These are phyloP conservation scores for Populus trichocarpa DNA, from an alignment of 441 rosid genomes.

Conservation along the genomic window DNA sequence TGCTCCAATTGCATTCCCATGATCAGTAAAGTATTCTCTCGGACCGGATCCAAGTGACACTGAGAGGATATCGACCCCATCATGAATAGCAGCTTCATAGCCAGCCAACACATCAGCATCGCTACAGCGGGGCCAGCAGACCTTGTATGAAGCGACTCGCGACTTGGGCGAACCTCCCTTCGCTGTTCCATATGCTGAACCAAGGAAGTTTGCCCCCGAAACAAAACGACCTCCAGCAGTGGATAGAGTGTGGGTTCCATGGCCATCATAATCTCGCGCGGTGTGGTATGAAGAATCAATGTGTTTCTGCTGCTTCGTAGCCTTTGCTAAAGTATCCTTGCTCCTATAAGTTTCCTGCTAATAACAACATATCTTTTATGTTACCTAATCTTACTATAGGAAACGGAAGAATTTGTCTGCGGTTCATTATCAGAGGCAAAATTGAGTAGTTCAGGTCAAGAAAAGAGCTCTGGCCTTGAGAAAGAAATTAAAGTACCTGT, in stretches of 20 bases:
- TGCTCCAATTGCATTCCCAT: constrained; percentile 54
- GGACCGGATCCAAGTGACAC: constrained; percentile 48
- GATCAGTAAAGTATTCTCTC: constrained; percentile 33
- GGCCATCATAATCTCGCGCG: constrained; percentile 57
- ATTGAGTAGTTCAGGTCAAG: too few species aligned
- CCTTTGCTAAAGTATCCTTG: constrained; percentile 65
- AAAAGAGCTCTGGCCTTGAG: too few species aligned
- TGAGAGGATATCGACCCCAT: constrained; percentile 62
- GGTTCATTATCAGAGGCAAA: too few species aligned
- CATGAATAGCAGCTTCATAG: constrained; percentile 54
- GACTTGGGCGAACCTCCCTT: constrained; percentile 71
- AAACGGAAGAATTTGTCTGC: too few species aligned
- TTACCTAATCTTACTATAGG: too few species aligned
- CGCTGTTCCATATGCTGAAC: constrained; percentile 52
- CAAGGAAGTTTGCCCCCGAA: constrained; percentile 43
- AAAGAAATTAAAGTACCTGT: not conserved
- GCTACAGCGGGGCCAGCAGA: constrained; percentile 56
- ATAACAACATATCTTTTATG: too few species aligned
- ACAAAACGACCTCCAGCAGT: constrained; percentile 64
- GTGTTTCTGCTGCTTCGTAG: constrained; percentile 37
- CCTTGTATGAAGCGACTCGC: constrained; percentile 66
- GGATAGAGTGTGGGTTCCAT: constrained; percentile 62
- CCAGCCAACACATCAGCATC: constrained; percentile 61
- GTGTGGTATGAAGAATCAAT: constrained; percentile 47
- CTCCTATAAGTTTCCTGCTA: constrained; percentile 42